Conservation (phyloP, 148 eudicot species). For the Nyssa sinensis region DNA sequence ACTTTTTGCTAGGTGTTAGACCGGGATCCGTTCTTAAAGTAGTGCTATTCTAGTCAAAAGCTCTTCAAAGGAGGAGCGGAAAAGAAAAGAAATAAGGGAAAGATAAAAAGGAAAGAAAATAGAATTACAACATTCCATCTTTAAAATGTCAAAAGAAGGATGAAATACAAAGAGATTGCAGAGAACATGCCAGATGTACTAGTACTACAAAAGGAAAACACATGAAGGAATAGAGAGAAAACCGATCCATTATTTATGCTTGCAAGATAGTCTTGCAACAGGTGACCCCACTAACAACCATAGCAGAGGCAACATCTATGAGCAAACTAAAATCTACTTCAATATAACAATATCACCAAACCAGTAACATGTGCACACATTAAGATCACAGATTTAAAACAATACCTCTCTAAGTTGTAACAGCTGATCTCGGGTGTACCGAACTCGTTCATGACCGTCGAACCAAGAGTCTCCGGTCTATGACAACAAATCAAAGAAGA, state of each 20-base stretch:
- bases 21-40: too few species aligned
- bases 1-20: too few species aligned
- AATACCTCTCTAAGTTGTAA: slow-evolving; percentile 84
- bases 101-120: neutral
- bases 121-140: too few species aligned
- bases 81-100: neutral
- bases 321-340: neutral
- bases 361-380: neutral
- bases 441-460: slow-evolving; percentile 75
- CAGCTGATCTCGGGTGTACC: slow-evolving; percentile 74
- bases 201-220: neutral
- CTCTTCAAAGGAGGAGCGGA: too few species aligned
- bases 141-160: neutral
- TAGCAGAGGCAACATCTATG: neutral
- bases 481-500: slow-evolving; percentile 1
- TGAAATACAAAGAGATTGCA: neutral
- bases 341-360: neutral
- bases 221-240: too few species aligned
- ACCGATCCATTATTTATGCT: neutral
- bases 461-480: slow-evolving; percentile 86
- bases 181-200: neutral
- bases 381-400: neutral
- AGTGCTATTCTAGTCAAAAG: too few species aligned
- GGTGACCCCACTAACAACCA: neutral
- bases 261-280: neutral